These are phyloP conservation scores for Podospora sp. DNA, from an alignment of 495 filamentous ascomycete species.

Conservation along the genomic window DNA sequence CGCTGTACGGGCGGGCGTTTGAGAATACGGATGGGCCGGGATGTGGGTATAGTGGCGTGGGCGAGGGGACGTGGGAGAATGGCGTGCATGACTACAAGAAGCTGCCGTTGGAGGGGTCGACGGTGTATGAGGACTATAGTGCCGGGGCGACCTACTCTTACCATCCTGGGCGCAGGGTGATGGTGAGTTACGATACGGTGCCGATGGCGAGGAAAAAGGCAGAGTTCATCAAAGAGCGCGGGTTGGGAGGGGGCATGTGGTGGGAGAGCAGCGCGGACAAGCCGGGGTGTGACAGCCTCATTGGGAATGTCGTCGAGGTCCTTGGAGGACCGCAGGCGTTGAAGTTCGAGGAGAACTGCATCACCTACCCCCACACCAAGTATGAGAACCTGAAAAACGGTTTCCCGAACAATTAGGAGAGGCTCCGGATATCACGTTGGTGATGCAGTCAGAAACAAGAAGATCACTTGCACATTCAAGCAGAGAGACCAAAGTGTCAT, in stretches of 20 bases:
- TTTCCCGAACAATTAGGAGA: constrained; percentile 46
- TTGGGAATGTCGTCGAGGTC: constrained; percentile 65
- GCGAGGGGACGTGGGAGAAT: constrained; percentile 80
- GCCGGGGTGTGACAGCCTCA: constrained; percentile 64
- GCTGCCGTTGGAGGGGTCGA: constrained; percentile 55
- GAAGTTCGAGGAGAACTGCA: constrained; percentile 65
- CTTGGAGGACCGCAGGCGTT: constrained; percentile 56
- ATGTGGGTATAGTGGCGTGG: constrained; percentile 66
- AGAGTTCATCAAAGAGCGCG: constrained; percentile 62
- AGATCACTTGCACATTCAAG: constrained; percentile 2
- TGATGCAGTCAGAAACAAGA: neutral
- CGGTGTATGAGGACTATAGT: constrained; percentile 55
- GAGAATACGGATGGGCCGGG: constrained; percentile 75
- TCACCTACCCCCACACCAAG: constrained; percentile 72
- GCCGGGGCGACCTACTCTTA: constrained; percentile 73
- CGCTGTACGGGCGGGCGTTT: constrained; percentile 89
- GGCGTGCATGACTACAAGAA: constrained; percentile 89
- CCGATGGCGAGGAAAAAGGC: constrained; percentile 69
- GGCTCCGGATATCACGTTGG: neutral
- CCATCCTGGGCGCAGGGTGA: constrained; percentile 56
- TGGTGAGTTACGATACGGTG: constrained; percentile 82
- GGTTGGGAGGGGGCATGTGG: constrained; percentile 90
- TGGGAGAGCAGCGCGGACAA: constrained; percentile 92
- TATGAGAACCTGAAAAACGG: constrained; percentile 77
- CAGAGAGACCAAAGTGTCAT: constrained; percentile 6